Conservation (phyloP, 176 grass and related monocot genomes). For the Secale cereale region DNA sequence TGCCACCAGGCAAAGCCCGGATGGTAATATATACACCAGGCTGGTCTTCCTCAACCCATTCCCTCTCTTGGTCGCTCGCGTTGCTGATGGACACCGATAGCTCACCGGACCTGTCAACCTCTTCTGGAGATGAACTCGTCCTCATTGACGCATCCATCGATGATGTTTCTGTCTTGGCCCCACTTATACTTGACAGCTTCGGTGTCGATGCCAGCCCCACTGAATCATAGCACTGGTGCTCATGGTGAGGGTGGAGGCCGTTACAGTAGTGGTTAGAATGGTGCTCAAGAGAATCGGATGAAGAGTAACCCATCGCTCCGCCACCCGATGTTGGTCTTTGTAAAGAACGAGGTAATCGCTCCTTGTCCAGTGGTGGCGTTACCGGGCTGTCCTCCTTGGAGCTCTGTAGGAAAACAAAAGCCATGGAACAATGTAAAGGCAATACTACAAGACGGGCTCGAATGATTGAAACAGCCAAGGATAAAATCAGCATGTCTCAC, state of each 20-base stretch:
- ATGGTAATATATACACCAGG: slow-evolving; percentile 97
- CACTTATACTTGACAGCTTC: slow-evolving; percentile 91
- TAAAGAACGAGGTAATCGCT: slow-evolving; percentile 59
- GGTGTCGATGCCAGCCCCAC: slow-evolving; percentile 59
- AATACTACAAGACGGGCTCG: not conserved
- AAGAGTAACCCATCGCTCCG: slow-evolving; percentile 63
- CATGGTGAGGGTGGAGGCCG: slow-evolving; percentile 35
- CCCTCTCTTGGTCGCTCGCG: slow-evolving; percentile 85
- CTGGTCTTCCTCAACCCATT: slow-evolving; percentile 95
- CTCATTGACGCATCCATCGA: slow-evolving; percentile 74
- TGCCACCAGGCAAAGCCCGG: slow-evolving; percentile 68
- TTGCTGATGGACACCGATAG: slow-evolving; percentile 80
- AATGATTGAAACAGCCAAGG: not conserved
- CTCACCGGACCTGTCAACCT: slow-evolving; percentile 66
- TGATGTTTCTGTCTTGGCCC: slow-evolving; percentile 70
- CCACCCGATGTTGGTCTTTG: slow-evolving; percentile 44
- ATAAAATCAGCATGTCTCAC: slow-evolving; percentile 25
- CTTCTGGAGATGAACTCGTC: slow-evolving; percentile 80
- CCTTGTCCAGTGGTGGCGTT: slow-evolving; percentile 78
- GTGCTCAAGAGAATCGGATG: slow-evolving; percentile 83
- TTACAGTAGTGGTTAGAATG: slow-evolving; percentile 29
- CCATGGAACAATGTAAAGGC: not conserved
- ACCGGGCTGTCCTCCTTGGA: slow-evolving; percentile 78
- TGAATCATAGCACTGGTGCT: slow-evolving; percentile 48
- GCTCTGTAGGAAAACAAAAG: slow-evolving; percentile 38